Conservation (phyloP, 768 basidiomycete species). For the Ramaria sp. region DNA sequence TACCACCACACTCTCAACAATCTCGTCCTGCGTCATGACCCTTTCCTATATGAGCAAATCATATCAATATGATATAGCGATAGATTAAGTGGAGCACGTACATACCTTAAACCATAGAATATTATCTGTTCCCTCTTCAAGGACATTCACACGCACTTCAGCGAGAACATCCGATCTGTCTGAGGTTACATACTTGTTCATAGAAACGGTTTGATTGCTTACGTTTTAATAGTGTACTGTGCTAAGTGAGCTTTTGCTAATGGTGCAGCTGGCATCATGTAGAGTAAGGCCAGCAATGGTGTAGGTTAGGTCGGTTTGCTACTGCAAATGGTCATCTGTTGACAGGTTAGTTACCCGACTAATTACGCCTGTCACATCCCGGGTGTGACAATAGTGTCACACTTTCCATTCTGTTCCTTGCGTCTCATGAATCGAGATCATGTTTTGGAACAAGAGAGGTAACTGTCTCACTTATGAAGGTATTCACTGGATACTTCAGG, state of each 20-base stretch:
- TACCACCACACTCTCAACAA: constrained; percentile 64
- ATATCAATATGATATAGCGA: constrained; percentile 9
- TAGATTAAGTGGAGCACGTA: background rate
- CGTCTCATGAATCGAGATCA: no score
- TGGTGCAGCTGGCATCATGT: background rate
- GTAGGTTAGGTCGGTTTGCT: no score
- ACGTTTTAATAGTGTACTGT: constrained; percentile 1
- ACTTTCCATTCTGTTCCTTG: no score
- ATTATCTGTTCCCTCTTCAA: constrained; percentile 39
- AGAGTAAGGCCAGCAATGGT: no score
- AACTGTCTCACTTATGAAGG: no score
- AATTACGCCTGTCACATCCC: no score
- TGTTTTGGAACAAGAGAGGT: no score
- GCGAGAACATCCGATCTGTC: constrained; percentile 62
- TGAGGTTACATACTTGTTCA: background rate
- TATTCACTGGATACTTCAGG: no score
- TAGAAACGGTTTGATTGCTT: background rate
- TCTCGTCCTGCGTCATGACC: constrained; percentile 61
- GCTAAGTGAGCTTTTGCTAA: background rate
- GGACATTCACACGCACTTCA: constrained; percentile 58
- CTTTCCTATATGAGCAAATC: constrained; percentile 43
- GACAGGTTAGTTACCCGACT: no score
- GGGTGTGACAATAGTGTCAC: no score
- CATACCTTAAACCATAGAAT: constrained; percentile 69
- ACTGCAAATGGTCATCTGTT: no score